Evolutionary conservation across 2,329 filamentous ascomycete species (phyloP).

Genomic region (Sporothrix brunneoviolacea): DNA sequence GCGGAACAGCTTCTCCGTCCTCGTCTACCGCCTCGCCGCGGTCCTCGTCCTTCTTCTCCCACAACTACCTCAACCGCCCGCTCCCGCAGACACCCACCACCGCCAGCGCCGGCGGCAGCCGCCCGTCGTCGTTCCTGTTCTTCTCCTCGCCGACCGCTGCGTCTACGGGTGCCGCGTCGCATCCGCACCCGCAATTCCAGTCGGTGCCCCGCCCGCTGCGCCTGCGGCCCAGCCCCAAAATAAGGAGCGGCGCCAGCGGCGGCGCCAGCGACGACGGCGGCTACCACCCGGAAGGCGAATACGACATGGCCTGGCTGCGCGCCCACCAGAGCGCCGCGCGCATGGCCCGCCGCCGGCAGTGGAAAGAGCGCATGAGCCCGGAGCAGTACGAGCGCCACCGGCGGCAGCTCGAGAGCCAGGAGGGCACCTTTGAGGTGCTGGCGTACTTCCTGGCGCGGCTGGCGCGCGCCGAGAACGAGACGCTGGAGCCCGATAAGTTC

Average conservation of each 20-base stretch:
- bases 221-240: slow-evolving; percentile 11
- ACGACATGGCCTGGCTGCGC: slow-evolving; percentile 3
- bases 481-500: slow-evolving; percentile 9
- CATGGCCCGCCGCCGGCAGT: slow-evolving; percentile 13
- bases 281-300: background rate
- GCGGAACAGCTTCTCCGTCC: background rate
- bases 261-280: background rate
- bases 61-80: slow-evolving; percentile 9
- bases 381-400: background rate
- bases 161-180: no score
- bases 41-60: slow-evolving; percentile 3
- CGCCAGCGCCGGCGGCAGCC: slow-evolving; percentile 5
- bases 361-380: background rate
- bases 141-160: slow-evolving; percentile 3
- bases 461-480: slow-evolving; percentile 16
- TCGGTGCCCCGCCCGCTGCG: slow-evolving; percentile 12
- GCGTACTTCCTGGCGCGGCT: slow-evolving; percentile 13
- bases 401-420: slow-evolving; percentile 10
- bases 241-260: background rate
- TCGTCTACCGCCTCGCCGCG: slow-evolving; percentile 8
- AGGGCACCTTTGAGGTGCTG: slow-evolving; percentile 15
- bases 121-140: background rate
- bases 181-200: no score
- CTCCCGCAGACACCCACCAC: slow-evolving; percentile 11
- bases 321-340: slow-evolving; percentile 11